These are phyloP conservation scores for Blakeslea trispora DNA, from an alignment of 371 early-diverging fungal species.

Conservation along the genomic window DNA sequence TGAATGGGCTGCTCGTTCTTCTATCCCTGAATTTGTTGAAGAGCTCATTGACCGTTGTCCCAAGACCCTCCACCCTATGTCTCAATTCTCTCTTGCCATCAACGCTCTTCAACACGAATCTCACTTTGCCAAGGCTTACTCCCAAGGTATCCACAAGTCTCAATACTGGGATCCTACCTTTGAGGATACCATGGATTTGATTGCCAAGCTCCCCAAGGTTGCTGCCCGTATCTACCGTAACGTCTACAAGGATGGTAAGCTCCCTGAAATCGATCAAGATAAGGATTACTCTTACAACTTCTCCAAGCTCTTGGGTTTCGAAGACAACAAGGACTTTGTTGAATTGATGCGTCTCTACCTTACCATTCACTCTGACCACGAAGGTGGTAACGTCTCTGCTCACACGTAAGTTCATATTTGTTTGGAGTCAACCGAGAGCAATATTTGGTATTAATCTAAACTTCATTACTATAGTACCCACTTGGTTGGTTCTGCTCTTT, in stretches of 20 bases:
- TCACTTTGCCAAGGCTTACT: constrained; percentile 96
- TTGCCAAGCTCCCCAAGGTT: constrained; percentile 96
- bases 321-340: constrained; percentile 84
- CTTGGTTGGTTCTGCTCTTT: constrained; percentile 96
- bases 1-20: constrained; percentile 95
- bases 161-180: constrained; percentile 97
- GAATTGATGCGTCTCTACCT: constrained; percentile 98
- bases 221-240: constrained; percentile 98
- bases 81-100: constrained; percentile 95
- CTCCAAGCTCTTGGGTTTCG: constrained; percentile 91
- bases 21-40: constrained; percentile 91
- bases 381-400: constrained; percentile 98
- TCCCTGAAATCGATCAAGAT: constrained; percentile 78
- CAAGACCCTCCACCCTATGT: constrained; percentile 98
- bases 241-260: constrained; percentile 96
- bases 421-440: too few relatives aligned
- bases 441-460: too few relatives aligned
- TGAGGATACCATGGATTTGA: constrained; percentile 97
- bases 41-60: constrained; percentile 97
- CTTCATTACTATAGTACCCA: constrained; percentile 69
- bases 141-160: constrained; percentile 90
- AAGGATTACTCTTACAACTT: constrained; percentile 96
- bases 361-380: constrained; percentile 99
- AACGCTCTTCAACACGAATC: constrained; percentile 96
- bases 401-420: constrained; percentile 67